Evolutionary conservation across 2,329 filamentous ascomycete genomes (phyloP), one percentile per base, ranked within the genome.

Genomic region (Trichoderma hamatum): DNA sequence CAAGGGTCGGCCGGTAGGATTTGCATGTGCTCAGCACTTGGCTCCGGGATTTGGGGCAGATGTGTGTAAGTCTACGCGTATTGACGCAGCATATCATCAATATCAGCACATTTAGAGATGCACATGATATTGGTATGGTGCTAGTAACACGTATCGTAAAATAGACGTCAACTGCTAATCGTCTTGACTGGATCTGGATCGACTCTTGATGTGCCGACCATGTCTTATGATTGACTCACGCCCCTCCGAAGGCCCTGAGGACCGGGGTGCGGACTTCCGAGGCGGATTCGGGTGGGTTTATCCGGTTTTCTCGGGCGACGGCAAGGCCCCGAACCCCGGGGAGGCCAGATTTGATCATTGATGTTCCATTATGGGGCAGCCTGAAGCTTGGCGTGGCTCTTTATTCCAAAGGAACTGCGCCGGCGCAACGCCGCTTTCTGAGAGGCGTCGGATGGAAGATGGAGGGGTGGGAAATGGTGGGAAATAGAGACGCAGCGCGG

Each of bases 291-390:
- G 30, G 28, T 59, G 64, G 54, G 54, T 51, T 66, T 67, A 67
- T 51, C 64, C 54, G 64, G 19, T n/a, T 59, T 28, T 39, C 21
- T 67, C 64, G 64, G 64, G 46, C 54, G 54, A 51, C 64, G 64
- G 52, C 64, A 67, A 67, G 54, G 54, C 49, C 64, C 64, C 64
- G 64, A 67, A 67, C 52, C 64, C 64, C 64, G 64, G 54, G 54
- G 24, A 36, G 21, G 63, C 32, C 26, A 34, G 46, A 32, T 34
- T 46, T 66, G n/a, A 58, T 39, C 21, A 59, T 14, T 43, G 21
- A 59, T 30, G 56, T 43, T 26, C n/a, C 36, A 19, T 28, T 32
- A 66, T 58, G 26, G 39, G 52, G 43, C 28, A 16, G 21, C 24
- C 16, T 9, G 19, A 56, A 56, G 26, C 26, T 49, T 59, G 64